Evolutionary conservation across 2,329 filamentous ascomycete species (phyloP).

Genomic region (Lithohypha guttulata): DNA sequence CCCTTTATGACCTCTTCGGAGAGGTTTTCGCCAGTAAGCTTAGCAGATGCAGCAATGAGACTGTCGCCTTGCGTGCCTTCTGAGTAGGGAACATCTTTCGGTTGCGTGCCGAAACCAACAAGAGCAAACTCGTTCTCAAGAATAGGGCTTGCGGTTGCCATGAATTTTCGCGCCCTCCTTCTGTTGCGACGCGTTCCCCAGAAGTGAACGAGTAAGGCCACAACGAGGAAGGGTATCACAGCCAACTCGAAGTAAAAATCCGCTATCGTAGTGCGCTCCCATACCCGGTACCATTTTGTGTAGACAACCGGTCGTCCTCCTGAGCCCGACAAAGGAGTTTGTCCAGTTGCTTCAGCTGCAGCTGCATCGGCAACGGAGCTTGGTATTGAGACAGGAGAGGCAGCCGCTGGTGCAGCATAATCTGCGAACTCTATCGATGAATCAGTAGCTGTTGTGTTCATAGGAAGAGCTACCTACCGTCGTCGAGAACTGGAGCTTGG

Average conservation of each 20-base stretch:
- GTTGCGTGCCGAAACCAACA: conserved; percentile 62
- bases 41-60: conserved; percentile 26
- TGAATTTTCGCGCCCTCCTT: conserved; percentile 69
- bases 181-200: conserved; percentile 73
- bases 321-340: conserved; percentile 24
- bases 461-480: conserved; percentile 15
- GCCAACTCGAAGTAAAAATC: conserved; percentile 85
- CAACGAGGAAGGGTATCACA: conserved; percentile 62
- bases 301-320: conserved; percentile 52
- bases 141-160: conserved; percentile 58
- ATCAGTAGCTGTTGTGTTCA: not conserved
- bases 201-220: conserved; percentile 69
- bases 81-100: conserved; percentile 32
- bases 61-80: conserved; percentile 36
- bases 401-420: conserved; percentile 53
- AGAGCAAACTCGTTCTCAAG: conserved; percentile 74
- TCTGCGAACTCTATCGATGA: conserved; percentile 76
- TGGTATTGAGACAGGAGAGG: conserved; percentile 33
- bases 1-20: conserved; percentile 62
- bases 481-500: conserved; percentile 20
- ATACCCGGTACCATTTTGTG: conserved; percentile 93
- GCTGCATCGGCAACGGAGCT: conserved; percentile 37
- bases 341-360: conserved; percentile 30
- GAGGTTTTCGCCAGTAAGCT: conserved; percentile 32
- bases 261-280: conserved; percentile 71